Conservation (phyloP, 305 asterid species). For the Ilex paraguariensis region DNA sequence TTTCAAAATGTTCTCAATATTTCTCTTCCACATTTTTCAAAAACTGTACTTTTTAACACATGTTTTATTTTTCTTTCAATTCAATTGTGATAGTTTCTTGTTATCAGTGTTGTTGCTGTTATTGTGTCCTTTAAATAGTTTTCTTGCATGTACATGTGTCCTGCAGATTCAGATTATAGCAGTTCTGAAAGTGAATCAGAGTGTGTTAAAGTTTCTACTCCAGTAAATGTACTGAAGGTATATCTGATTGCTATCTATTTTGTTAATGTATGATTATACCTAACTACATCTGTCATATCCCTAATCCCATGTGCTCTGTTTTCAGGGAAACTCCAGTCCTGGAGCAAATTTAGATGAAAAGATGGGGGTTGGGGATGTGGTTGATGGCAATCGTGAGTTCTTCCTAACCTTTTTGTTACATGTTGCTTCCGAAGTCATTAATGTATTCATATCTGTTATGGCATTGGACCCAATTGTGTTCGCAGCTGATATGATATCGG, state of each 20-base stretch:
- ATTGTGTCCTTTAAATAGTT: too few relatives aligned
- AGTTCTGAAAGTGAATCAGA: slow-evolving; percentile 47
- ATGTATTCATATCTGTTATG: background rate
- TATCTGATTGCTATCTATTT: slow-evolving; percentile 10
- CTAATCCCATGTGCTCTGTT: slow-evolving; percentile 4
- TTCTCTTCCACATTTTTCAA: too few relatives aligned
- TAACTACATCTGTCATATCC: background rate
- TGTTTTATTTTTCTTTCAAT: too few relatives aligned
- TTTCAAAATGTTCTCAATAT: too few relatives aligned
- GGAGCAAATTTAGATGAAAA: slow-evolving; percentile 32
- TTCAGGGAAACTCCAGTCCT: slow-evolving; percentile 40
- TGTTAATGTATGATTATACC: background rate
- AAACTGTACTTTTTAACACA: too few relatives aligned
- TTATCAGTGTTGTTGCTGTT: too few relatives aligned
- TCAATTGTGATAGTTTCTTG: too few relatives aligned
- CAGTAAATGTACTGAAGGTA: slow-evolving; percentile 32
- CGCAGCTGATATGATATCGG: too few relatives aligned
- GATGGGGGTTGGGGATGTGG: slow-evolving; percentile 27
- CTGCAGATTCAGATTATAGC: slow-evolving; percentile 43
- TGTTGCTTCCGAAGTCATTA: background rate
- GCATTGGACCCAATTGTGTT: background rate
- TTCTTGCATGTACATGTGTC: too few relatives aligned
- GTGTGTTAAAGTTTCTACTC: slow-evolving; percentile 39
- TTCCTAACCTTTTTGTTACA: slow-evolving; percentile 4
- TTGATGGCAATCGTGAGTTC: slow-evolving; percentile 55